phyloP scores from a whole-genome alignment of 139 green algal species.

The Spirogloea muscicola region DNA sequence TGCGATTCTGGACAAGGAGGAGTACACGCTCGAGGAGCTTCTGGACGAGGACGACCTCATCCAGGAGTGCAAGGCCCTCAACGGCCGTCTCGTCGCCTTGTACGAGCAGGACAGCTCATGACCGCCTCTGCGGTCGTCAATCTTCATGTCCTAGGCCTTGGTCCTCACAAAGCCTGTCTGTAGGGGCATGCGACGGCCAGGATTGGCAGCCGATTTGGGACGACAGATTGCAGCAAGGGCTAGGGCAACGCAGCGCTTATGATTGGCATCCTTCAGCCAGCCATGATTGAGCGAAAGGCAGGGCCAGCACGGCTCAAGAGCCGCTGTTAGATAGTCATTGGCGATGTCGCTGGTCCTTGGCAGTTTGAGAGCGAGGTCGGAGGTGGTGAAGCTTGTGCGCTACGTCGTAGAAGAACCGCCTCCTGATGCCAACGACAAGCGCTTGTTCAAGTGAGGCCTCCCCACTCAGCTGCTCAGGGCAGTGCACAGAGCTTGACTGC shows the following conservation, averaged over 20 bases:
- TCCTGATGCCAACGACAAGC: slow-evolving; percentile 40
- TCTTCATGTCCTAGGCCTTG: not conserved
- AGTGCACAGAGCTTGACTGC: no score
- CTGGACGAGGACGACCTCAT: slow-evolving; percentile 55
- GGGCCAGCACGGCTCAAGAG: not conserved
- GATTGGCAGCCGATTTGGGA: no score
- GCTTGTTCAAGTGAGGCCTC: slow-evolving; percentile 51
- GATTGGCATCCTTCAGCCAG: not conserved
- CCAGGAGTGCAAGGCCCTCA: slow-evolving; percentile 55
- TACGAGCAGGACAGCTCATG: slow-evolving; percentile 8
- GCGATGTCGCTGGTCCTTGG: slow-evolving; percentile 8
- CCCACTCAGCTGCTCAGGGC: no score
- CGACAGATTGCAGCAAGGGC: no score
- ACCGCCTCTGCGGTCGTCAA: not conserved
- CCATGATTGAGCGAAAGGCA: not conserved
- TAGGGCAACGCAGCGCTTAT: not conserved
- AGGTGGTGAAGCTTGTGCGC: slow-evolving; percentile 35
- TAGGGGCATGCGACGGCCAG: not conserved
- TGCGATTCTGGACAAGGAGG: slow-evolving; percentile 44
- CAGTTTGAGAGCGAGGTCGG: slow-evolving; percentile 25
- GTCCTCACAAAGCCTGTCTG: not conserved
- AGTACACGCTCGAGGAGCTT: slow-evolving; percentile 51
- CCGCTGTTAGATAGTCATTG: not conserved
- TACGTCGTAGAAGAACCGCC: slow-evolving; percentile 47
- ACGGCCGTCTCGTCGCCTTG: slow-evolving; percentile 34